A percentile compares a stretch with the other conserved stretches of the same genome.
Conservation (phyloP, 1,139 yeast species). For the Geotrichum cucujoidarum region DNA sequence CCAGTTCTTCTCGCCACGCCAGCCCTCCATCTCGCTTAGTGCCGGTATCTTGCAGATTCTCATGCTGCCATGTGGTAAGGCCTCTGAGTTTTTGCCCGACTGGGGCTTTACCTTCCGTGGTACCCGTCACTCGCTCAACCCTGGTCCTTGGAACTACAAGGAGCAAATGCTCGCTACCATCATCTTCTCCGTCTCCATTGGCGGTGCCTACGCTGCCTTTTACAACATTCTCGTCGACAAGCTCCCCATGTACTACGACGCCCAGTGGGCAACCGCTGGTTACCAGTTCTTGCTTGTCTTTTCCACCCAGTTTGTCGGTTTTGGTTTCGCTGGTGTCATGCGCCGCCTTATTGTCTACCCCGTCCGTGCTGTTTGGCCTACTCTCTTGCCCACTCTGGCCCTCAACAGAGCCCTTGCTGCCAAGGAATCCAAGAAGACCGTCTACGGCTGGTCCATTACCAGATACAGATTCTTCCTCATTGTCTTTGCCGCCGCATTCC, state of each 20-base stretch:
- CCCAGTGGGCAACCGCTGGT: slow-evolving; percentile 41
- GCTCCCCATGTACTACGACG: slow-evolving; percentile 35
- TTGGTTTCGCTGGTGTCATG: slow-evolving; percentile 51
- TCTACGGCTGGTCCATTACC: slow-evolving; percentile 47
- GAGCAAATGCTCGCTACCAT: slow-evolving; percentile 60
- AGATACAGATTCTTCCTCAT: slow-evolving; percentile 44
- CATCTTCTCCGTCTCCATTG: slow-evolving; percentile 24
- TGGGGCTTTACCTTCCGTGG: slow-evolving; percentile 43
- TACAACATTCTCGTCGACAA: slow-evolving; percentile 41
- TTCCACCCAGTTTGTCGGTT: slow-evolving; percentile 48
- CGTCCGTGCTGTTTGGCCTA: slow-evolving; percentile 49
- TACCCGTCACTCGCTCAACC: slow-evolving; percentile 43
- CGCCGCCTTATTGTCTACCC: slow-evolving; percentile 51
- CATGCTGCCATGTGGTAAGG: slow-evolving; percentile 50
- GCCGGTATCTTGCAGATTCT: slow-evolving; percentile 52
- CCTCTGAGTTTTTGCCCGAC: slow-evolving; percentile 42
- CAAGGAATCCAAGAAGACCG: slow-evolving; percentile 17
- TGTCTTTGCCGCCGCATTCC: slow-evolving; percentile 40
- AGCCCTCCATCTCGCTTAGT: slow-evolving; percentile 44
- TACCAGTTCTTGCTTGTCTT: slow-evolving; percentile 43
- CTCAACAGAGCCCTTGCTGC: slow-evolving; percentile 17
- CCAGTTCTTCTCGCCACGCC: slow-evolving; percentile 52
- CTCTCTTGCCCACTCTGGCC: slow-evolving; percentile 39
- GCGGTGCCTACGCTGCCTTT: slow-evolving; percentile 37
- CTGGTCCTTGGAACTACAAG: slow-evolving; percentile 61